Evolutionary conservation across 148 eudicot species (phyloP).

Genomic region (Rhododendron kiyosumense): DNA sequence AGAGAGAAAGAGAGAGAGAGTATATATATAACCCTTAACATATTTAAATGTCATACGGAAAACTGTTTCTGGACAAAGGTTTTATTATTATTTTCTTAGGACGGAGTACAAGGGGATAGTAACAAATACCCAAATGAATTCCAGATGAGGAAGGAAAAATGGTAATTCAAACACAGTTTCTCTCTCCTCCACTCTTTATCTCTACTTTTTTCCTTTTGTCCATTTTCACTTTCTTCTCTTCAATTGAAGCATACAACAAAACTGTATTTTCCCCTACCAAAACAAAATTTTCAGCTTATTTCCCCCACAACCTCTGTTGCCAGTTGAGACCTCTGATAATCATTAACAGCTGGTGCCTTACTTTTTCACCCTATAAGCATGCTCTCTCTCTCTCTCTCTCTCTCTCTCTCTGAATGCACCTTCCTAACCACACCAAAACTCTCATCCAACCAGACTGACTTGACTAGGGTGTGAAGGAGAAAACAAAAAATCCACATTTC

Average conservation of each 20-base stretch:
- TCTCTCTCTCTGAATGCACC: background rate
- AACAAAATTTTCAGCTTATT: conserved; percentile 1
- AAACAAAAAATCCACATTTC: conserved; percentile 18
- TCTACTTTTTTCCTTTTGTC: background rate
- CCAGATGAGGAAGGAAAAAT: background rate
- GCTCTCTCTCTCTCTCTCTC: conserved; percentile 4
- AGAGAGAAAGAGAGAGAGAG: no score
- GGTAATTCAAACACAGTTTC: background rate
- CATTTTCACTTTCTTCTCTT: background rate
- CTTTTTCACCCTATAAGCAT: conserved; percentile 11
- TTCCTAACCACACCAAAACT: conserved; percentile 6
- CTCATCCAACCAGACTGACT: conserved; percentile 6
- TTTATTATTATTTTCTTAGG: background rate
- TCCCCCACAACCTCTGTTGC: background rate
- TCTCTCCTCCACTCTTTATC: background rate
- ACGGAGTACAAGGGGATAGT: no score
- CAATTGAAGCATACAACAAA: background rate
- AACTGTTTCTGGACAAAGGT: background rate
- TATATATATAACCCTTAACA: background rate
- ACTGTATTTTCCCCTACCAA: background rate
- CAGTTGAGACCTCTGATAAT: conserved; percentile 10
- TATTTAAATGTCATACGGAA: background rate
- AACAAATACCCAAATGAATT: background rate
- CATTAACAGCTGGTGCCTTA: conserved; percentile 14
- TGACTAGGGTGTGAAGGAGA: background rate